Evolutionary conservation across 805 yeast species (phyloP).

Genomic region (Wickerhamiella siamensis): DNA sequence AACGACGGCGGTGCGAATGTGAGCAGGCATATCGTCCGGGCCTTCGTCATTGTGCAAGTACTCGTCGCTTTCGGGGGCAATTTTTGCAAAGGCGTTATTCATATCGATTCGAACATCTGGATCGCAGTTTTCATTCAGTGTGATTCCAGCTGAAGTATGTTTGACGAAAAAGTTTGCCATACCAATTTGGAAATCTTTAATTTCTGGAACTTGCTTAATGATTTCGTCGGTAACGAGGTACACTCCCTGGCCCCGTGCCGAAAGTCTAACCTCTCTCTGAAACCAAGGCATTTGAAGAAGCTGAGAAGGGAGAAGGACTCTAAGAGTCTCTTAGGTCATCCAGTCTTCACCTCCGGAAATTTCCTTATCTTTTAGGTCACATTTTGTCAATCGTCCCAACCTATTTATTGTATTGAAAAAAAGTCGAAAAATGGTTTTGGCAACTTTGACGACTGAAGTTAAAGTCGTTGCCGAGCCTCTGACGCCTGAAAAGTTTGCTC

Average conservation of each 20-base stretch:
- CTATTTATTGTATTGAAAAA: too few species aligned
- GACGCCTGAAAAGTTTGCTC: constrained; percentile 51
- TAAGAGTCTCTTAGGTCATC: too few species aligned
- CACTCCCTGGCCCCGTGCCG: constrained; percentile 50
- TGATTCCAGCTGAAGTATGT: constrained; percentile 68
- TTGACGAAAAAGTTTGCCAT: constrained; percentile 51
- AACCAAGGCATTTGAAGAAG: constrained; percentile 40
- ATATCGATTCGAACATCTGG: constrained; percentile 62
- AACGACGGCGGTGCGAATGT: constrained; percentile 43
- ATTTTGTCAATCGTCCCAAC: too few species aligned
- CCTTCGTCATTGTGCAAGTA: constrained; percentile 61
- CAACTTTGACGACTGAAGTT: constrained; percentile 8
- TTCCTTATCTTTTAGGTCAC: not conserved
- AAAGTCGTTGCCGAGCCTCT: constrained; percentile 37
- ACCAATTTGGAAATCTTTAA: constrained; percentile 48
- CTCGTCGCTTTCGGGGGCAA: constrained; percentile 49
- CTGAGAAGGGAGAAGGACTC: too few species aligned
- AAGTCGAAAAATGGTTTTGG: constrained; percentile 15
- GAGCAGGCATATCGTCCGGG: constrained; percentile 75
- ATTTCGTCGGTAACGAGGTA: constrained; percentile 63
- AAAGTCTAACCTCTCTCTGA: constrained; percentile 40
- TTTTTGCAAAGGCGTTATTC: constrained; percentile 44
- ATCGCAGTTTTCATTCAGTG: constrained; percentile 69
- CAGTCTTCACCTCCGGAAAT: too few species aligned
- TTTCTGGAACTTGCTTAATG: constrained; percentile 38